phyloP scores from a whole-genome alignment of 2,329 filamentous ascomycete species.

The Waltergamsia citrina region DNA sequence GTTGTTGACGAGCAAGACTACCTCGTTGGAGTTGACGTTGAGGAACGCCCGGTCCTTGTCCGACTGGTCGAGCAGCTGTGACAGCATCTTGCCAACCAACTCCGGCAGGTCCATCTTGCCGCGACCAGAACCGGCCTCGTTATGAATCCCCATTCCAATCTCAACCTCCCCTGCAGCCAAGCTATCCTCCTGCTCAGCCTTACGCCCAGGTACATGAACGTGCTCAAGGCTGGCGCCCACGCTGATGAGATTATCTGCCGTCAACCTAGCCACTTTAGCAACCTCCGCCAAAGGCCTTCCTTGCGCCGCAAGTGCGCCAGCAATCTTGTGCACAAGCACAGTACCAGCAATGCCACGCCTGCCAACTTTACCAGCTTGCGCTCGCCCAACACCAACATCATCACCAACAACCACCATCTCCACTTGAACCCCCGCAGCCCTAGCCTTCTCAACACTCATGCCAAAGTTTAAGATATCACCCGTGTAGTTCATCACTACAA shows the following conservation, averaged over 20 bases:
- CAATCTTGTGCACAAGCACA: constrained; percentile 83
- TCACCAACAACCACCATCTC: constrained; percentile 91
- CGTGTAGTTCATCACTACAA: constrained; percentile 96
- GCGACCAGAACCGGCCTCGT: constrained; percentile 51
- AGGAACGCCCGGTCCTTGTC: constrained; percentile 67
- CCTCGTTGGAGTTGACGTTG: constrained; percentile 50
- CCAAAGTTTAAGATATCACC: constrained; percentile 88
- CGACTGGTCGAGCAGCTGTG: constrained; percentile 53
- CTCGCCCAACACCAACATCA: constrained; percentile 80
- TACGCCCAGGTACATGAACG: constrained; percentile 85
- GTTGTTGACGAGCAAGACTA: constrained; percentile 67
- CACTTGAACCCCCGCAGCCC: constrained; percentile 64
- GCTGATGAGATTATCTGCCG: constrained; percentile 68
- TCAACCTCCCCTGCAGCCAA: constrained; percentile 50
- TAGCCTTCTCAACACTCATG: constrained; percentile 86
- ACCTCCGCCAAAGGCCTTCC: constrained; percentile 63
- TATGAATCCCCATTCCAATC: constrained; percentile 72
- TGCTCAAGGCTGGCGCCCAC: constrained; percentile 81
- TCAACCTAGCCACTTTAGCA: constrained; percentile 58
- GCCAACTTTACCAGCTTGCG: constrained; percentile 82
- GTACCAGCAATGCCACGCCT: constrained; percentile 85
- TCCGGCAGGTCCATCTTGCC: constrained; percentile 40
- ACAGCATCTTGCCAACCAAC: constrained; percentile 56
- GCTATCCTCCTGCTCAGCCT: constrained; percentile 41
- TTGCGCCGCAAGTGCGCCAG: constrained; percentile 69